Conservation (phyloP, 1,284 basidiomycete genomes). For the Garcileccinum viscosum region DNA sequence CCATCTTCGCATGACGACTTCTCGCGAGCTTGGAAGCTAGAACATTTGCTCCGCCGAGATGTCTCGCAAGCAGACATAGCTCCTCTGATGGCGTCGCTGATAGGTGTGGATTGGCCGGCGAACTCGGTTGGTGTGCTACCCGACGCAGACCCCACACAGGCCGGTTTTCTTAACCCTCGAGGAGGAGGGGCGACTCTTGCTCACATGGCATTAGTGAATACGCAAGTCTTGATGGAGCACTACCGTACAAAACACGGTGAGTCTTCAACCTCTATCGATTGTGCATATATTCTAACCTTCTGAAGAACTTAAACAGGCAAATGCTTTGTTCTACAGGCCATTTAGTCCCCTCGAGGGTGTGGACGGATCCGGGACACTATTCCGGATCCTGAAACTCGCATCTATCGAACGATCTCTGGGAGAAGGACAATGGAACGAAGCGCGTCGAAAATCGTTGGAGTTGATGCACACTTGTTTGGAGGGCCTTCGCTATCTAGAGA, state of each 20-base stretch:
- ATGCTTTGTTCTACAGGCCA: slow-evolving; percentile 67
- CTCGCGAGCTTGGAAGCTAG: slow-evolving; percentile 67
- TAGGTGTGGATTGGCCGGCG: slow-evolving; percentile 76
- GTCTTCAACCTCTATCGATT: slow-evolving; percentile 15
- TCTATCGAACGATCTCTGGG: slow-evolving; percentile 54
- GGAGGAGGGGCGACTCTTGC: slow-evolving; percentile 54
- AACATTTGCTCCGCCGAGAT: slow-evolving; percentile 67
- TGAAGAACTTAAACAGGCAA: slow-evolving; percentile 65
- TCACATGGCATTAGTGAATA: slow-evolving; percentile 71
- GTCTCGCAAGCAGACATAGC: slow-evolving; percentile 88
- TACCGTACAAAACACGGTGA: slow-evolving; percentile 81
- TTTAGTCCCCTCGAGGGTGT: slow-evolving; percentile 50
- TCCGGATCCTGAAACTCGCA: slow-evolving; percentile 37
- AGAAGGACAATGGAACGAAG: slow-evolving; percentile 52
- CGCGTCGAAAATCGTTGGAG: slow-evolving; percentile 55
- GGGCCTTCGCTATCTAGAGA: slow-evolving; percentile 84
- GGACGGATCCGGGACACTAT: slow-evolving; percentile 32
- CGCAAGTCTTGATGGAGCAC: slow-evolving; percentile 79
- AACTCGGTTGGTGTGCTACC: slow-evolving; percentile 81
- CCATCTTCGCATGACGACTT: slow-evolving; percentile 74
- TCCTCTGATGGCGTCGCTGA: slow-evolving; percentile 77
- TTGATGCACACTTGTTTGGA: slow-evolving; percentile 65
- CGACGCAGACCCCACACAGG: slow-evolving; percentile 61
- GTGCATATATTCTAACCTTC: slow-evolving; percentile 17
- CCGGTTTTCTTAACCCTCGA: slow-evolving; percentile 57